Evolutionary conservation across 257 asterid species (phyloP), one percentile per base, ranked within the genome.

Genomic region (Solanum verrucosum): DNA sequence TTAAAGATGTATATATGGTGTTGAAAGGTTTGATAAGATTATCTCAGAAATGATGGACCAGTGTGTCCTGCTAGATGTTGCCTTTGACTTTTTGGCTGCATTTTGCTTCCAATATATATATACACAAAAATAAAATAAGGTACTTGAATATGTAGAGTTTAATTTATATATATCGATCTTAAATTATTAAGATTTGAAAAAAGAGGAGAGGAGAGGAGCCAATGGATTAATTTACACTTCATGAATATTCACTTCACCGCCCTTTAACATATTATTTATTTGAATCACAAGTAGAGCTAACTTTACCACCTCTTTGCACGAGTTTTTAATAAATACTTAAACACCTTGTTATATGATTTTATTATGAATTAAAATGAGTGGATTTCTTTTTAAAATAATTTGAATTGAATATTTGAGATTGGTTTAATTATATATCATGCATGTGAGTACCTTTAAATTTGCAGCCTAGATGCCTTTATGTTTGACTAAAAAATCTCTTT

Each of bases 281-380:
- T 90, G 87, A 82, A 71, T 97, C 99, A 97, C 99, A 97, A 94
- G 96, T 33, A 82, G 87, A 88, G 12, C 84, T 46, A 82, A 87
- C 89, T 89, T 91, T 94, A 91, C 86, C 94, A 91, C 95, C 96
- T 90, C 90, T 96, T 96, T 94, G 85, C 99, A 95, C 91, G 97
- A 96, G 94, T 91, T 56, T 87, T 84, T 91, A 92, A 93, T 95
- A 92, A 91, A 93, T 89, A 88, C 71, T 73, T 73, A 89, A 93
- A 87, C 93, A 91, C 96, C 0, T 40, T 93, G 44, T 27, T 49
- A 9, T 2, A 49, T 46, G 70, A 46, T 46, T 81, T 46, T 81
- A 7, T 78, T 78, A 5, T 81, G 68, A 81, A 81, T 81, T 1
- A 29, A 81, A 46, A 16, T 81, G 84, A 72, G 35, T 56, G 65